Evolutionary conservation across 2,329 filamentous ascomycete genomes (phyloP), one percentile per base, ranked within the genome.

Genomic region (Lachnellula willkommii): DNA sequence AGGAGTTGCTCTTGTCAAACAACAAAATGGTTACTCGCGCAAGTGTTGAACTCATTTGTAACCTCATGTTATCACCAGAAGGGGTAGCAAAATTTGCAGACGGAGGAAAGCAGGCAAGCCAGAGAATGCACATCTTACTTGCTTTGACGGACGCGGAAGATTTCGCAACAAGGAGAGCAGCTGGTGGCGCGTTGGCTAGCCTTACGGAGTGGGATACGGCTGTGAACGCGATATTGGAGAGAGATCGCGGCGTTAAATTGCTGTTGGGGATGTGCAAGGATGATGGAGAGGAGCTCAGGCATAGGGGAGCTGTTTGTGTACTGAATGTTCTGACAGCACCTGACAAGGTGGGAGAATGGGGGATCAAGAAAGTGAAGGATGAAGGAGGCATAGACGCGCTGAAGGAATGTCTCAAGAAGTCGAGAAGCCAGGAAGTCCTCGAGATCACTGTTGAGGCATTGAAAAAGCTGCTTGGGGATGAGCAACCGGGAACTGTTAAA

Each of bases 81-180:
- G 87, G 86, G 17, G 78, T 89, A 3, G 77, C 80, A 1, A 78
- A 88, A 28, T 93, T 90, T 64, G 86, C 84, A 0, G 86, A 88
- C 55, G 80, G 78, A 11, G 82, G 79, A 3, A 78, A 80, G 26
- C 81, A 87, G 58, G 88, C 90, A 0, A 81, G 80, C 26, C 85
- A 89, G 53, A 80, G 93, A 0, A 73, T 97, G 43, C 88, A 95
- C 67, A 84, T 97, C 40, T 76, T 99, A 1, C 80, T 96, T 12
- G 94, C 93, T 0, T 82, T 99, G 37, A 87, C 90, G 0, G 92
- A 97, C 67, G 85, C 90, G 1, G 88, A 95, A 50, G 91, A 97
- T 62, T 72, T 82, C 6, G 84, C 83, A 0, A 96, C 91, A 0
- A 78, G 93, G 32, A 84, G 85, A 48, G 94, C 91, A 0, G 92